Conservation (phyloP, 2,329 filamentous ascomycete genomes). For the Diaporthe ilicicola region DNA sequence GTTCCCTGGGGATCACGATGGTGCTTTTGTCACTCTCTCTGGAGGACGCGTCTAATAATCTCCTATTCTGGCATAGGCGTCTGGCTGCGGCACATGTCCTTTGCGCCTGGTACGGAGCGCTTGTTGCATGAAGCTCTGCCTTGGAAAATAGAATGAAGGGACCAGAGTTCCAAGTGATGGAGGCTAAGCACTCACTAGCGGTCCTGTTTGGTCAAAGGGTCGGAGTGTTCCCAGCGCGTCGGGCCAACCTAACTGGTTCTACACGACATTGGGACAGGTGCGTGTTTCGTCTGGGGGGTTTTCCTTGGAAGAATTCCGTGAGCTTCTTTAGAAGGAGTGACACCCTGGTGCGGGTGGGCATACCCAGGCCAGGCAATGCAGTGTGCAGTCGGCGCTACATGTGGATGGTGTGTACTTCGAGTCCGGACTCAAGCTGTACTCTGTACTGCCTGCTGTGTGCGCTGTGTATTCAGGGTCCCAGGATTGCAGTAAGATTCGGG, state of each 20-base stretch:
- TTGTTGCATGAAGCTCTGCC: conserved; percentile 13
- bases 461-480: conserved; percentile 14
- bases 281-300: conserved; percentile 5
- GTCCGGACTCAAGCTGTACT: not conserved
- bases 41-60: not conserved
- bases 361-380: not conserved
- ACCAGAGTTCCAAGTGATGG: not conserved
- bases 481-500: conserved; percentile 19
- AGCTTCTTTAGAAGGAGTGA: conserved; percentile 1
- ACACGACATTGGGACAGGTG: not conserved
- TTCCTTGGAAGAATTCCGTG: conserved; percentile 1
- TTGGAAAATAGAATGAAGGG: conserved; percentile 21
- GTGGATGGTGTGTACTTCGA: not conserved
- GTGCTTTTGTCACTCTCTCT: too few species aligned
- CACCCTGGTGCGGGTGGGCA: not conserved
- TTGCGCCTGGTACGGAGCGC: conserved; percentile 3
- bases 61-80: not conserved
- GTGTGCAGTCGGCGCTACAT: not conserved
- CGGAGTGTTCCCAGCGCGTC: conserved; percentile 20
- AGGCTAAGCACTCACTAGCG: conserved; percentile 6
- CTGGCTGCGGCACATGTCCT: not conserved
- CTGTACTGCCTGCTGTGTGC: not conserved
- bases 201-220: not conserved
- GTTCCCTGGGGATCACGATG: too few species aligned
- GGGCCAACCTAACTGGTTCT: conserved; percentile 6